Evolutionary conservation across 768 basidiomycete species (phyloP).

Genomic region (Tricholoma matsutake): DNA sequence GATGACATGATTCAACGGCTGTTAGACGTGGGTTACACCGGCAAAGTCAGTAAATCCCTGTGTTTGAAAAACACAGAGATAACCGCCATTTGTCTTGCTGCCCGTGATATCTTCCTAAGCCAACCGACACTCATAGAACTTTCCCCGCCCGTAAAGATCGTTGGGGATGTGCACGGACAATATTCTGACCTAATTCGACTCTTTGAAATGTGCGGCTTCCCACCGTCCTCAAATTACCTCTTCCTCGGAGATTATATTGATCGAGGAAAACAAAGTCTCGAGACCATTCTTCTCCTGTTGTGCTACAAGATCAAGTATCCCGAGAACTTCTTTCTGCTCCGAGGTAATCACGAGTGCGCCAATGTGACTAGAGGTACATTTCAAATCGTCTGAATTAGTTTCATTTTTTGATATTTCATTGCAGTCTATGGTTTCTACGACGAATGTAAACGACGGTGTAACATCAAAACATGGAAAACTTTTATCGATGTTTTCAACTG

Average conservation of each 20-base stretch:
- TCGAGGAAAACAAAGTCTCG: slow-evolving; percentile 96
- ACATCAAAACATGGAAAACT: slow-evolving; percentile 99
- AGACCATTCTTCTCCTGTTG: slow-evolving; percentile 92
- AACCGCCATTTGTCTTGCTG: slow-evolving; percentile 89
- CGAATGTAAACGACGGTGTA: slow-evolving; percentile 99
- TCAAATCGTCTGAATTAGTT: slow-evolving; percentile 4
- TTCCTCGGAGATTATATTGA: slow-evolving; percentile 99
- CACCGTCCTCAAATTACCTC: slow-evolving; percentile 94
- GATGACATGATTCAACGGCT: slow-evolving; percentile 98
- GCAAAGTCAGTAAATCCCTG: slow-evolving; percentile 95
- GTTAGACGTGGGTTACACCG: slow-evolving; percentile 94
- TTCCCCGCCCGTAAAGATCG: slow-evolving; percentile 98
- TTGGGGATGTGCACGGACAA: slow-evolving; percentile 98
- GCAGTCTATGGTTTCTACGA: slow-evolving; percentile 99
- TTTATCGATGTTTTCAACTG: slow-evolving; percentile 99
- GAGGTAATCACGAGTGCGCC: slow-evolving; percentile 99
- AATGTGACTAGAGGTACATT: slow-evolving; percentile 91
- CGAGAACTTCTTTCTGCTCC: slow-evolving; percentile 96
- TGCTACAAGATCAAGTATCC: slow-evolving; percentile 99
- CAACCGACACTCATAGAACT: slow-evolving; percentile 98
- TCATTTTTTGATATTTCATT: slow-evolving; percentile 14
- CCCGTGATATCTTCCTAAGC: slow-evolving; percentile 91
- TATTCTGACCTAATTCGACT: slow-evolving; percentile 97
- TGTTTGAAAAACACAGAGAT: slow-evolving; percentile 97
- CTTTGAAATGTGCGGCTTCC: slow-evolving; percentile 99